Evolutionary conservation across 2,329 filamentous ascomycete genomes (phyloP), one percentile per base, ranked within the genome.

Genomic region (Fusarium floridanum): DNA sequence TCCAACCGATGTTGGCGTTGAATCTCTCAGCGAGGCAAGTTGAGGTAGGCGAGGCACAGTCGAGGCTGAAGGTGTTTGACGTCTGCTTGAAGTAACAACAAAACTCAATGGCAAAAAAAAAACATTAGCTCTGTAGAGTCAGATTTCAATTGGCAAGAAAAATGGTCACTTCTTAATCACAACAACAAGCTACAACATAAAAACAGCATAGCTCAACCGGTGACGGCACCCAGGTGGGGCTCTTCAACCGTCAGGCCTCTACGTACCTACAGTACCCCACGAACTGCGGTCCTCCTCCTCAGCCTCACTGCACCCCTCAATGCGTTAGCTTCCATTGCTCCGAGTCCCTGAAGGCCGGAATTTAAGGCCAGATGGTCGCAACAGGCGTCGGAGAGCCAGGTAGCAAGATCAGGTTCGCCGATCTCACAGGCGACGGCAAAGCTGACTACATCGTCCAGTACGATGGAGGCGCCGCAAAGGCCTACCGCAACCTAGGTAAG

Each of bases 251-350:
- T 22, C 20, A 20, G 27, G 29, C 64, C 71, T 32, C 70, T 67
- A 67, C 71, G 64, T 67, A 48, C 68, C 59, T 55, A 63, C 61
- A 53, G 68, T 48, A 34, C 41, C 27, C 34, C 56, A 29, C 66
- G 39, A 66, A 66, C 64, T 37, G 36, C 20, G 32, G 37, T 48
- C n/a, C 37, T 56, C 17, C 53, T 27, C 41, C 55, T 36, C 70
- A 71, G 64, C 66, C 72, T 64, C 64, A 67, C 59, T 53, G 34
- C 37, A 73, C 12, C 48, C 64, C 41, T 59, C 68, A 45, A 48
- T 29, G 20, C n/a, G 50, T 61, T 75, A 69, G 73, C 70, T 74
- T 78, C 76, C 76, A 76, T 78, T 78, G 64, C 76, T 69, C 76
- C 76, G 76, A 73, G 62, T n/a, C n/a, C n/a, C n/a, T n/a, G n/a